Conservation (phyloP, 1,139 yeast species). For the Protomyces inouyei region DNA sequence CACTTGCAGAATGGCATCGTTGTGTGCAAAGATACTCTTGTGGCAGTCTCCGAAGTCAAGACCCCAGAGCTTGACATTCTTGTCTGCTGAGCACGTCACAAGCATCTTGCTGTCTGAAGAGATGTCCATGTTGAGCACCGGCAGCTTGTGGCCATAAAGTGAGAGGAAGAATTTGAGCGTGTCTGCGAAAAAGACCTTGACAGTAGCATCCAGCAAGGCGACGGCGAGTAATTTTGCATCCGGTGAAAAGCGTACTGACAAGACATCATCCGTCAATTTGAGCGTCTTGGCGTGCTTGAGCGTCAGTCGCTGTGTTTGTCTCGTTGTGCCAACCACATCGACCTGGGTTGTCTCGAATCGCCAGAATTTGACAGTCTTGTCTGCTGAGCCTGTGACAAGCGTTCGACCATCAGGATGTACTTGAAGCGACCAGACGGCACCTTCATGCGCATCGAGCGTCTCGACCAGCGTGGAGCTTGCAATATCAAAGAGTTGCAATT, state of each 20-base stretch:
- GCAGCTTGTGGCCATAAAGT: conserved; percentile 91
- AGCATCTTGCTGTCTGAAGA: conserved; percentile 80
- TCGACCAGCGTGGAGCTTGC: conserved; percentile 72
- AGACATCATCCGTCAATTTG: conserved; percentile 78
- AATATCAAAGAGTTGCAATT: conserved; percentile 76
- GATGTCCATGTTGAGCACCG: conserved; percentile 80
- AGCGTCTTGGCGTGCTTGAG: conserved; percentile 72
- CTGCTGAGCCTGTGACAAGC: conserved; percentile 89
- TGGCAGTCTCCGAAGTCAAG: conserved; percentile 98
- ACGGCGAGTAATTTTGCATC: conserved; percentile 74
- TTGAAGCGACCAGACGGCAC: conserved; percentile 90
- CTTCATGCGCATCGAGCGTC: conserved; percentile 73
- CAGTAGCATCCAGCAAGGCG: conserved; percentile 84
- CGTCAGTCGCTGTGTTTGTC: conserved; percentile 52
- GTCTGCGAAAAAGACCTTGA: conserved; percentile 84
- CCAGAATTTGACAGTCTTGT: conserved; percentile 87
- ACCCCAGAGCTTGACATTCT: conserved; percentile 97
- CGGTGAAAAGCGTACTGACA: conserved; percentile 77
- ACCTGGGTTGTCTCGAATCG: conserved; percentile 65
- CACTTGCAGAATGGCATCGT: conserved; percentile 88
- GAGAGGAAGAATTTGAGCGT: conserved; percentile 80
- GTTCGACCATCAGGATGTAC: conserved; percentile 79
- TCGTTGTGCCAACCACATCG: conserved; percentile 60
- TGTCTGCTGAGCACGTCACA: conserved; percentile 92
- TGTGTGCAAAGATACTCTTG: conserved; percentile 91